phyloP scores from a whole-genome alignment of 768 basidiomycete species.

The Astraeus odoratus region DNA sequence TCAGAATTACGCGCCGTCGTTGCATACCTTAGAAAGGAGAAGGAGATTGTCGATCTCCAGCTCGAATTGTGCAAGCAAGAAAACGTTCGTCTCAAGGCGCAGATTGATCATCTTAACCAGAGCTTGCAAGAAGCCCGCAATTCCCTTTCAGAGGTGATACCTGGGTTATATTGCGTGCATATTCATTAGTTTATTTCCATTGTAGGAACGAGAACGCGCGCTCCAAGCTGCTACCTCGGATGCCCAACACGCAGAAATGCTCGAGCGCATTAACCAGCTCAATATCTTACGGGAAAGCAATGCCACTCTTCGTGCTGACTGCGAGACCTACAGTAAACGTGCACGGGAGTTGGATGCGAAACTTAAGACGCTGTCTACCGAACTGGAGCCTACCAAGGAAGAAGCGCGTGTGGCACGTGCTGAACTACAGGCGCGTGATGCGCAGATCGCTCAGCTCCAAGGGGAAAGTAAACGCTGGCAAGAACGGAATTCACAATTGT shows the following conservation, averaged over 20 bases:
- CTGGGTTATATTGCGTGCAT: background rate
- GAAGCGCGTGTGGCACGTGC: conserved; percentile 59
- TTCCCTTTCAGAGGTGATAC: conserved; percentile 61
- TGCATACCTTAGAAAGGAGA: conserved; percentile 80
- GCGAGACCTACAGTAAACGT: conserved; percentile 62
- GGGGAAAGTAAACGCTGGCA: conserved; percentile 79
- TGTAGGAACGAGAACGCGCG: conserved; percentile 75
- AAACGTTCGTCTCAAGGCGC: conserved; percentile 62
- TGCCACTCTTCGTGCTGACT: conserved; percentile 72
- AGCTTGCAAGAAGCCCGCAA: conserved; percentile 63
- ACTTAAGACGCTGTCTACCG: conserved; percentile 46
- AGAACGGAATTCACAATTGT: conserved; percentile 70
- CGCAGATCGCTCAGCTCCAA: conserved; percentile 63
- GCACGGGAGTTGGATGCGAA: conserved; percentile 60
- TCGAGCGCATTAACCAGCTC: conserved; percentile 82
- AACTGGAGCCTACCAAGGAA: conserved; percentile 73
- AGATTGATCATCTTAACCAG: conserved; percentile 68
- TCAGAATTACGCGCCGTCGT: conserved; percentile 74
- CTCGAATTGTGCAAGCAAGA: conserved; percentile 76
- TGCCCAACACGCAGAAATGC: conserved; percentile 74
- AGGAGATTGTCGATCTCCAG: conserved; percentile 87
- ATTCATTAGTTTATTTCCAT: conserved; percentile 2
- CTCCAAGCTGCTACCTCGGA: conserved; percentile 64
- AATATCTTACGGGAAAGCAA: conserved; percentile 87
- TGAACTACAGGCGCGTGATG: conserved; percentile 65